Evolutionary conservation across 2,329 filamentous ascomycete species (phyloP), one percentile per base, ranked within the genome.

Genomic region (Penicillium sp.): DNA sequence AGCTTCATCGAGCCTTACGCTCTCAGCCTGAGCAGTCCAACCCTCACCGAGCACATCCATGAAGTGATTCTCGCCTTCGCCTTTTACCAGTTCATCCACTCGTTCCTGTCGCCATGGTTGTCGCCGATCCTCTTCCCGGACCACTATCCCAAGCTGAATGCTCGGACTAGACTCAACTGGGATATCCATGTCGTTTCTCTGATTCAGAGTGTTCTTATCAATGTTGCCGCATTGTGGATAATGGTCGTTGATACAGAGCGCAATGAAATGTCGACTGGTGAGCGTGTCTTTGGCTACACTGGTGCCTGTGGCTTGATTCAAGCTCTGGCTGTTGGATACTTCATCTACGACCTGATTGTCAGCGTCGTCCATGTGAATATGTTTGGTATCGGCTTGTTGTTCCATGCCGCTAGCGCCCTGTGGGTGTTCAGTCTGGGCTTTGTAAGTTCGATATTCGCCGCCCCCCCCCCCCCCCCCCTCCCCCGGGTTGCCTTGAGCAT

Each of bases 131-230:
- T 86, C 52, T 82, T 83, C 60, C 81, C 83, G 15, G 67, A 72
- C 36, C 75, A 75, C 59, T 87, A 87, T 66, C 68, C 74, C 29
- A 70, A 74, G 9, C 75, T 87, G 59, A 78, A 74, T 52, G 67
- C 67, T 20, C 80, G 83, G 41, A 86, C 83, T 1, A 78, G 78
- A 58, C 71, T 86, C 45, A 87, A 85, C 71, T 87, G 84, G 84
- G 81, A 87, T 68, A 83, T 87, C 7, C 84, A 87, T 63, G 79
- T 86, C 48, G 84, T 87, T 34, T 84, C 81, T 0, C 75, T 87
- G 34, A 72, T 84, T 29, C 84, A 87, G 72, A 80, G 78, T 54
- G 73, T 76, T 7, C 62, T 86, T 15, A 81, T 87, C 63, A 82
- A 80, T 63, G 66, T 64, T 4, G 59, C 82, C 37, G 82, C 83